Base-by-base conservation (phyloP, 164 flowering plant species). In the Magnolia kwangsiensis region DNA sequence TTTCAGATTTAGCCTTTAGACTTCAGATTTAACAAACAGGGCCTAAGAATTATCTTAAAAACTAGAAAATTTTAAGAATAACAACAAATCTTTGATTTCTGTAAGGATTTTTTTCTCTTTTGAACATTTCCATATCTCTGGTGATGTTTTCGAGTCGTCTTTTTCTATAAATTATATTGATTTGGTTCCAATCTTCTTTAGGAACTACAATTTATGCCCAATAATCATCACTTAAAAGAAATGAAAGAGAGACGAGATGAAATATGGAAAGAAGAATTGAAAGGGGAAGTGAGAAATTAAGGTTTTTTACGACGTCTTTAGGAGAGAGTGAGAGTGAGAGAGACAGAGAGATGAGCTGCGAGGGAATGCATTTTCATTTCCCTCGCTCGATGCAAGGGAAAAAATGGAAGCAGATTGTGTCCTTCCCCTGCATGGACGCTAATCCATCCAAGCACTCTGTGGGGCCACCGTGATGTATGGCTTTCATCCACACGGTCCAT, bases 151-250 rank as follows among this genome's bases (percentile, higher is more conserved):
- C 51, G 13, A 80, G 59, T 51, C 65, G 81, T 78, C 85, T 84
- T 19, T 93, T 85, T 69, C 77, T 80, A 72, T 89, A 90, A 75
- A 82, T 66, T 0, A 80, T 88, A 7, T 75, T 85, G 2, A 84
- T 72, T 75, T 81, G 77, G n/a, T 78, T 80, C 0, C 69, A 76
- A 18, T 74, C 51, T 29, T 74, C 82, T 29, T 77, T 76, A 70
- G 61, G 72, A 18, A 76, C 81, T 71, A 80, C 89, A 67, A 87
- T 83, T 82, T 89, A 84, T 8, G 89, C 76, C 92, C 96, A 90
- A 11, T 85, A 71, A 83, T 83, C 90, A n/a, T 20, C 77, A 27
- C 77, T 59, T 70, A 55, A 13, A 27, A 21, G 45, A 51, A 51
- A 7, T 1, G 37, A 21, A 19, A 14, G 29, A 11, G 50, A 19